A percentile compares a stretch with the other conserved stretches of the same genome.
Evolutionary conservation across 371 early-diverging fungal species (phyloP).

Genomic region (Mucor piriformis): DNA sequence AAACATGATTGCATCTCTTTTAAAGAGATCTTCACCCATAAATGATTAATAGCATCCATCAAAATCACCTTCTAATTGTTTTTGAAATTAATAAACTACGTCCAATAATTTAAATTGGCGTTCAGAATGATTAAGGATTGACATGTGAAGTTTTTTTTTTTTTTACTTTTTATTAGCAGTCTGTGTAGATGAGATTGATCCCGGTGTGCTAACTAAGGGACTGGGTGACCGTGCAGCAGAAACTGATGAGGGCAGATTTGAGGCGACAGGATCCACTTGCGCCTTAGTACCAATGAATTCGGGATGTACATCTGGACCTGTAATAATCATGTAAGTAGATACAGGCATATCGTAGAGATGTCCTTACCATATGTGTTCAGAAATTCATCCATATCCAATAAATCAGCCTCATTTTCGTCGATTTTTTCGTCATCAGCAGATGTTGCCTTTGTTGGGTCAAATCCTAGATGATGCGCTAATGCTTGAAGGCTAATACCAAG

Average conservation of each 20-base stretch:
- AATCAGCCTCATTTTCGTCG: slow-evolving; percentile 17
- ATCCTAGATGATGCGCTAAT: slow-evolving; percentile 46
- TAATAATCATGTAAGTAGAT: background rate
- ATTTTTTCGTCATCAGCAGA: background rate
- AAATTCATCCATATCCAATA: slow-evolving; percentile 40
- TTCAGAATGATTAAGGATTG: too few relatives aligned
- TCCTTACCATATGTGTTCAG: slow-evolving; percentile 41
- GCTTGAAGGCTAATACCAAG: slow-evolving; percentile 40
- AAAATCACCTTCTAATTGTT: too few relatives aligned
- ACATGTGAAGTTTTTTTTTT: too few relatives aligned
- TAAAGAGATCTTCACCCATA: background rate
- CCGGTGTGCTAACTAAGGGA: slow-evolving; percentile 1
- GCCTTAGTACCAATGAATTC: background rate
- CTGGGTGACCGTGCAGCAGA: slow-evolving; percentile 7
- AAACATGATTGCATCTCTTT: slow-evolving; percentile 8
- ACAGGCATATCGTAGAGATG: background rate
- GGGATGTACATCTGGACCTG: slow-evolving; percentile 5
- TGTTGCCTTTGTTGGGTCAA: slow-evolving; percentile 28
- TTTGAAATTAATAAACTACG: too few relatives aligned
- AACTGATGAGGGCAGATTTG: slow-evolving; percentile 1
- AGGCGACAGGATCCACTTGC: background rate
- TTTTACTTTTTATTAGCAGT: background rate
- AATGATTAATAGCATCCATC: background rate
- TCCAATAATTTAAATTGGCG: too few relatives aligned
- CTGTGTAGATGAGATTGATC: too few relatives aligned